A percentile compares a stretch with the other conserved stretches of the same genome.
These are phyloP conservation scores for Trichoderma brevicompactum DNA, from an alignment of 2,329 filamentous ascomycete genomes.

Conservation along the genomic window DNA sequence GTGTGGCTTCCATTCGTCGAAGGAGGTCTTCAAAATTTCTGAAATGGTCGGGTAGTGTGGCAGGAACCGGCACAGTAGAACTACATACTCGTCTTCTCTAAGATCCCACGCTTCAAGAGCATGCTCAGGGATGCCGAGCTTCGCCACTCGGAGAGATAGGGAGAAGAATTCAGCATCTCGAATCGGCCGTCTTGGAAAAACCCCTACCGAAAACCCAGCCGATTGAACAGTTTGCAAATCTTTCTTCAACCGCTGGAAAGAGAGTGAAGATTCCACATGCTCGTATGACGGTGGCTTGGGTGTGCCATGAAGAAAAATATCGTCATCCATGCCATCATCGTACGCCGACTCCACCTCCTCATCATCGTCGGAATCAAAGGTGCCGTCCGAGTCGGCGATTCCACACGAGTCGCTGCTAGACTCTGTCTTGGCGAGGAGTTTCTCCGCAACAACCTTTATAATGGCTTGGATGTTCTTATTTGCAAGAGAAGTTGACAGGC, in stretches of 20 bases:
- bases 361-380: neutral
- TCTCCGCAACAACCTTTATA: conserved; percentile 23
- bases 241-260: conserved; percentile 15
- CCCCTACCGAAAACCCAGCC: conserved; percentile 72
- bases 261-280: neutral
- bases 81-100: conserved; percentile 67
- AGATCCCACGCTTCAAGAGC: conserved; percentile 79
- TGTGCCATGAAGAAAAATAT: neutral
- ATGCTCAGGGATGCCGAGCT: conserved; percentile 74
- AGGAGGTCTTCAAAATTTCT: conserved; percentile 51
- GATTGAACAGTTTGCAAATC: conserved; percentile 59
- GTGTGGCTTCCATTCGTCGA: conserved; percentile 43
- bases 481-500: conserved; percentile 40
- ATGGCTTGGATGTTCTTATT: conserved; percentile 21
- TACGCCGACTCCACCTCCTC: conserved; percentile 2
- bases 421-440: conserved; percentile 7
- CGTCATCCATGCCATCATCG: neutral
- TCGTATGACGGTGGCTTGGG: neutral
- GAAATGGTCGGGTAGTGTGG: conserved; percentile 65
- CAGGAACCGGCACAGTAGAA: conserved; percentile 70
- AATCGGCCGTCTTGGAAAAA: conserved; percentile 54
- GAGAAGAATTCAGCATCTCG: conserved; percentile 57
- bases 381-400: neutral
- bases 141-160: conserved; percentile 70
- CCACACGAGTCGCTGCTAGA: neutral